Percentiles rank a stretch among this genome's conserved stretches.
Evolutionary conservation across 176 grass and related monocot species (phyloP).

Genomic region (Triticum urartu): DNA sequence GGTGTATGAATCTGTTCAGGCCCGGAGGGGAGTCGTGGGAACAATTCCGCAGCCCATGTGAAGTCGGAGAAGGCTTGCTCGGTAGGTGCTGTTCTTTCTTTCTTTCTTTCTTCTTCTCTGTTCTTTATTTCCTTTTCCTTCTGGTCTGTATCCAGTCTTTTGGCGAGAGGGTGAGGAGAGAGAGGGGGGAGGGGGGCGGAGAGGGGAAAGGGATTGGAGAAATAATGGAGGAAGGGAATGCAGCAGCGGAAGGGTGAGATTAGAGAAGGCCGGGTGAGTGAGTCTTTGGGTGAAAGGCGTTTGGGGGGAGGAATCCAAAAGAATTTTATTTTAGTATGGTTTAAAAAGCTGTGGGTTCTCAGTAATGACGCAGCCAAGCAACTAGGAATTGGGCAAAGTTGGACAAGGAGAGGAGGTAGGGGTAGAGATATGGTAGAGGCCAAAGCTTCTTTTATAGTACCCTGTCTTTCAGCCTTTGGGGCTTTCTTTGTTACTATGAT

Average conservation of each 20-base stretch:
- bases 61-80: slow-evolving; percentile 41
- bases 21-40: slow-evolving; percentile 38
- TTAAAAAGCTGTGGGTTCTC: slow-evolving; percentile 38
- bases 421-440: background rate
- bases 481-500: slow-evolving; percentile 6
- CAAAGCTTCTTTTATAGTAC: slow-evolving; percentile 24
- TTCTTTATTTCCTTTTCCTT: slow-evolving; percentile 43
- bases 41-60: slow-evolving; percentile 34
- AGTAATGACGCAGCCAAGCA: slow-evolving; percentile 36
- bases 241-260: slow-evolving; percentile 33
- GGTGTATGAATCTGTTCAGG: slow-evolving; percentile 41
- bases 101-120: slow-evolving; percentile 1
- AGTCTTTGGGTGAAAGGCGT: slow-evolving; percentile 41
- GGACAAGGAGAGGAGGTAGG: slow-evolving; percentile 29
- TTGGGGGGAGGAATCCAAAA: slow-evolving; percentile 50
- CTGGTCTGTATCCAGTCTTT: slow-evolving; percentile 58
- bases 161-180: slow-evolving; percentile 39
- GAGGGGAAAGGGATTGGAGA: slow-evolving; percentile 46
- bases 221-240: slow-evolving; percentile 48
- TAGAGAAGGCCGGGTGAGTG: slow-evolving; percentile 35
- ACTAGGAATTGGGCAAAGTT: slow-evolving; percentile 33
- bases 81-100: slow-evolving; percentile 52
- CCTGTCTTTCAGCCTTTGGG: slow-evolving; percentile 29
- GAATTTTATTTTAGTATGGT: slow-evolving; percentile 8
- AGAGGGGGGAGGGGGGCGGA: background rate